A percentile compares a stretch with the other conserved stretches of the same genome.
Conservation (phyloP, 352 stramenopile species). For the Pythium inflatum region DNA sequence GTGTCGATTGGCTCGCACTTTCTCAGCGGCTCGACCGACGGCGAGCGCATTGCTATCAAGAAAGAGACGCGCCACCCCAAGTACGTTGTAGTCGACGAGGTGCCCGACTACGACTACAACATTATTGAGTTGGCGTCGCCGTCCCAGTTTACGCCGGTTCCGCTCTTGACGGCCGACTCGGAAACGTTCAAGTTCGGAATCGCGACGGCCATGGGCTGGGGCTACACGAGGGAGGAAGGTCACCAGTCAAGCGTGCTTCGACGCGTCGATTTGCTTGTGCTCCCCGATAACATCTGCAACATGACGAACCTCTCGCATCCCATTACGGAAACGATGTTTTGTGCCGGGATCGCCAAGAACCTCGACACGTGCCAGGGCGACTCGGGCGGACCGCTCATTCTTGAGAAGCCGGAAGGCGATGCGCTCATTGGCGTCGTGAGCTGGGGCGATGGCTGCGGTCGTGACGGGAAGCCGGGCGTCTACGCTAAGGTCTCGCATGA, state of each 20-base stretch:
- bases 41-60: background rate
- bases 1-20: constrained; percentile 5
- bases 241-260: background rate
- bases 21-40: background rate
- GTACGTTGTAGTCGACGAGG: background rate
- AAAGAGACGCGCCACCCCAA: background rate
- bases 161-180: background rate
- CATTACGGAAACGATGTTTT: background rate
- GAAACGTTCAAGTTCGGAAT: background rate
- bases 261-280: background rate
- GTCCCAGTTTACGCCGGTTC: background rate
- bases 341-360: background rate
- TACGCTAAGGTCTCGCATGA: constrained; percentile 29
- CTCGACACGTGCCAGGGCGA: constrained; percentile 33
- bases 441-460: constrained; percentile 40
- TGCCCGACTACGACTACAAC: background rate
- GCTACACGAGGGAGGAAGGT: background rate
- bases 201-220: constrained; percentile 5
- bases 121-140: constrained; percentile 6
- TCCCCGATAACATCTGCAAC: background rate
- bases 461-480: constrained; percentile 33
- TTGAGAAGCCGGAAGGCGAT: background rate
- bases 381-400: constrained; percentile 26
- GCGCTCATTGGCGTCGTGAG: constrained; percentile 34
- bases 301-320: background rate